phyloP scores from a whole-genome alignment of 1,139 yeast genomes.

The Yamadazyma sp. region DNA sequence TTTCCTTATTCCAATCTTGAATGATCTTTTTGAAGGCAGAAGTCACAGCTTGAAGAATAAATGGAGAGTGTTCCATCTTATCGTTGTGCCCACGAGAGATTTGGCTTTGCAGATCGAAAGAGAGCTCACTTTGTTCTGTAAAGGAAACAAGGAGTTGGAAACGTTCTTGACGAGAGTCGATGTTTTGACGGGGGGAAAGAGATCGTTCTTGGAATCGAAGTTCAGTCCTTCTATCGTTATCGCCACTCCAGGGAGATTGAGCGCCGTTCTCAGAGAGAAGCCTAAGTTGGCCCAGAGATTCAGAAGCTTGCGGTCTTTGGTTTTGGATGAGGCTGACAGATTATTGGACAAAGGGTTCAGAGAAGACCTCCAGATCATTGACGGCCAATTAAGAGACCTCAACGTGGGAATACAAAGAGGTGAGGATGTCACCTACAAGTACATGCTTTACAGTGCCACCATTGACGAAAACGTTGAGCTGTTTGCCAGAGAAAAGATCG shows the following conservation, averaged over 20 bases:
- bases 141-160: conserved; percentile 29
- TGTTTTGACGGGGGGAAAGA: conserved; percentile 43
- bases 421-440: conserved; percentile 43
- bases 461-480: conserved; percentile 64
- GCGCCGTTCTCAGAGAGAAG: conserved; percentile 52
- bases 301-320: conserved; percentile 56
- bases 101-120: conserved; percentile 80
- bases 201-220: conserved; percentile 19
- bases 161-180: conserved; percentile 18
- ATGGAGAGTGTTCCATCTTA: conserved; percentile 54
- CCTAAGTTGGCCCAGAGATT: conserved; percentile 49
- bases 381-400: conserved; percentile 40
- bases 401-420: conserved; percentile 12
- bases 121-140: conserved; percentile 41
- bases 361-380: conserved; percentile 58
- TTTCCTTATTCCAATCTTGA: conserved; percentile 73
- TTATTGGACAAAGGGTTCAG: conserved; percentile 76
- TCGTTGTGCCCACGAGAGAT: conserved; percentile 91
- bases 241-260: conserved; percentile 89
- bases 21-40: conserved; percentile 17
- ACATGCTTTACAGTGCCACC: conserved; percentile 86
- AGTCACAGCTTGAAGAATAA: conserved; percentile 19
- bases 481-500: conserved; percentile 68
- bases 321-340: conserved; percentile 89
- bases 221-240: conserved; percentile 56